Base-by-base conservation (phyloP, 768 basidiomycete species). In the Agrocybe praecox region DNA sequence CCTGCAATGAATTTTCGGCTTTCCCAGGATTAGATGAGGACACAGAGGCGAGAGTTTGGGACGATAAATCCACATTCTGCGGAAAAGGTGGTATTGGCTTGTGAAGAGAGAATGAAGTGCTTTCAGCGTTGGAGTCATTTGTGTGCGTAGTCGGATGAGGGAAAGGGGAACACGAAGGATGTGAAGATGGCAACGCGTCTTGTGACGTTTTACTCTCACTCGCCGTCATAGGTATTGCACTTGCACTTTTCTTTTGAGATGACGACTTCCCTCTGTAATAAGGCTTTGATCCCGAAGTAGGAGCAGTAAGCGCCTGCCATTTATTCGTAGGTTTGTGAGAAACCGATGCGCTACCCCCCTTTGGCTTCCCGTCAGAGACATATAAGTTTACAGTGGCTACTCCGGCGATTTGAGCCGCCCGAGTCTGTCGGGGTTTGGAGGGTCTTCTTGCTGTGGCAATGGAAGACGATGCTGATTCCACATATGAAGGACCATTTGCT, bases 301-400 rank as follows among this genome's bases (percentile, higher is more conserved):
- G 18, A 10, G 24, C 2, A 15, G n/a, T 26, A 18, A 15, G 24
- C 59, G 72, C 67, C 72, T 48, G 15, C 58, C 50, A 34, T 44
- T 42, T 57, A 19, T 23, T 32, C 15, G 36, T 22, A 7, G 24
- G 43, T 47, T 53, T 23, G 8, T 33, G 21, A n/a, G 50, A 22
- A 19, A 34, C 18, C 15, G 34, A 19, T 6, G 24, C 17, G 5
- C 19, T 42, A 18, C 51, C 40, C 11, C 36, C 26, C 29, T 24
- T 15, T 6, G 48, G 34, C 22, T 40, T 45, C 21, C 46, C 36
- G 32, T 53, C 51, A 33, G 46, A 9, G 12, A 34, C 26, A 49
- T 52, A 53, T 12, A 52, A 34, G 21, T 52, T 53, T 2, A 52
- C 45, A 17, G 56, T 57, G 18, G 51, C 50, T 29, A 57, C 45